Evolutionary conservation across 1,284 basidiomycete species (phyloP), one percentile per base, ranked within the genome.

Genomic region (Cutaneotrichosporon cutaneum): DNA sequence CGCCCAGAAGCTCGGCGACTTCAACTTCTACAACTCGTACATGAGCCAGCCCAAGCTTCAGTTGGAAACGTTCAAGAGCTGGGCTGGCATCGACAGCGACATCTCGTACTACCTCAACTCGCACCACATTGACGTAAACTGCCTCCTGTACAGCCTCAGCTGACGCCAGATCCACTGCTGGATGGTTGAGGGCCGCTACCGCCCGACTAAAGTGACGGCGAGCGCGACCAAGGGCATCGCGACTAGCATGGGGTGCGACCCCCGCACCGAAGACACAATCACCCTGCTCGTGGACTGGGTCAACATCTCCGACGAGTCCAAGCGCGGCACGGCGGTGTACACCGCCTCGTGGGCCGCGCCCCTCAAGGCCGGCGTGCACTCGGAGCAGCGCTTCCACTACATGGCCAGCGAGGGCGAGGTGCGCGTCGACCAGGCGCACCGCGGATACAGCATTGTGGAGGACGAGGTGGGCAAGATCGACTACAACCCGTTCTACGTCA

Each of bases 31-130:
- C 74, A 72, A 72, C 54, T 78, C 75, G 45, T 77, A 82, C 79
- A 96, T 96, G 93, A 92, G 90, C 71, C 93, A 95, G 77, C 93
- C 93, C 53, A 96, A 96, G 82, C 88, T 86, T 73, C 93, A 96
- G 81, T 84, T 96, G 30, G 90, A 92, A 79, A 94, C 92, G 0
- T 95, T 94, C 86, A 87, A 88, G 64, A 90, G 90, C 21, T 95
- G 93, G 93, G 93, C 92, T 9, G 93, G 93, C 24, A 90, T 88
- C 77, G 92, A 94, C 75, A 91, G 89, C 27, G 92, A 94, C 72
- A 94, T 94, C 66, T 72, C 72, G 66, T 95, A 94, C 80, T 95
- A 96, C 78, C 87, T 95, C 68, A 94, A 92, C 65, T 93, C 90
- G 33, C 93, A 94, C 78, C 92, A 95, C 79, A 90, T 94, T 61